These are phyloP conservation scores for Acacia confusa DNA, from an alignment of 306 rosid genomes.

Conservation along the genomic window DNA sequence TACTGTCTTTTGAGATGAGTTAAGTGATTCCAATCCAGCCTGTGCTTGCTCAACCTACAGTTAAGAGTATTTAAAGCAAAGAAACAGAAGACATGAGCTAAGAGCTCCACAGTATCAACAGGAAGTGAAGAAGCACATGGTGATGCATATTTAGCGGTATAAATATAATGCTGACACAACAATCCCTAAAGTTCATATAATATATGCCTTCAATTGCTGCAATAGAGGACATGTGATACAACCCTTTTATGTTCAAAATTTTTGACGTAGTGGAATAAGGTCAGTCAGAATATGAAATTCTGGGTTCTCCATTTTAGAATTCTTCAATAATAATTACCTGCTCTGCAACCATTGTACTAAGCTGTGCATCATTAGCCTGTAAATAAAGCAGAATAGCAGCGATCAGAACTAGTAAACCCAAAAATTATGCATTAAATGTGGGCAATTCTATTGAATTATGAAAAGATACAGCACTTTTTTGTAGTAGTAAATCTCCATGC, in stretches of 20 bases:
- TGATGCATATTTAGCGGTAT: constrained; percentile 15
- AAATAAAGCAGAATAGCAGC: constrained; percentile 30
- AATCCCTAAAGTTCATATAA: constrained; percentile 22
- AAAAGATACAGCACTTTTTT: constrained; percentile 5
- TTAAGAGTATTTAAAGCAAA: constrained; percentile 29
- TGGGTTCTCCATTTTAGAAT: not conserved
- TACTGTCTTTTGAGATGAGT: constrained; percentile 67
- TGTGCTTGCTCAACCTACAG: constrained; percentile 93
- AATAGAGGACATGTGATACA: not conserved
- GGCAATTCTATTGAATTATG: constrained; percentile 1
- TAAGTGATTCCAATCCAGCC: constrained; percentile 81
- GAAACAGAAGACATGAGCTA: constrained; percentile 27
- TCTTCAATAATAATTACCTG: constrained; percentile 52
- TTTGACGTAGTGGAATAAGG: not conserved
- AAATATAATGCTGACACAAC: constrained; percentile 2
- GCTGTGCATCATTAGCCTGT: constrained; percentile 99
- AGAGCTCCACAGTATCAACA: constrained; percentile 21
- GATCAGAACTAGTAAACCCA: constrained; percentile 31
- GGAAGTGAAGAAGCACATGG: constrained; percentile 11
- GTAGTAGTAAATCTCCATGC: not conserved
- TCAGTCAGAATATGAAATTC: not conserved
- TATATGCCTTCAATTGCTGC: constrained; percentile 9
- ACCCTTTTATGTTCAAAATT: not conserved
- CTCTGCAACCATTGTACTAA: constrained; percentile 96
- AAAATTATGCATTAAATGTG: constrained; percentile 6